These are phyloP conservation scores for Phaseolus lunatus DNA, from an alignment of 306 rosid species.

Conservation along the genomic window DNA sequence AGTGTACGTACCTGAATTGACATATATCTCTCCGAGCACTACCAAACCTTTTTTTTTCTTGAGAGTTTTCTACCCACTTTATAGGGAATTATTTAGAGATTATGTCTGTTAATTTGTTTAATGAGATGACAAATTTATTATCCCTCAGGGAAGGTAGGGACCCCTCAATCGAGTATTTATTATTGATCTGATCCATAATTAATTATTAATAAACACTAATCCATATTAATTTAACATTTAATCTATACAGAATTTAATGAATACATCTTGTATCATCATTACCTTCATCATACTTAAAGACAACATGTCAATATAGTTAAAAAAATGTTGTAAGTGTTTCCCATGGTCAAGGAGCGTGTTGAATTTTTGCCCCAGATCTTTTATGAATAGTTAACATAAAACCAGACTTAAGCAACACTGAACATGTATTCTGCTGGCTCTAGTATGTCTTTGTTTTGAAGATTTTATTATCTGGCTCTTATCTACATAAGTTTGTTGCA, in stretches of 20 bases:
- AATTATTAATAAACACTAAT: too few species aligned
- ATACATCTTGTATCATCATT: background rate
- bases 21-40: too few species aligned
- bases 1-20: too few species aligned
- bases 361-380: background rate
- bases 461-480: background rate
- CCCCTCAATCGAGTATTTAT: too few species aligned
- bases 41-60: too few species aligned
- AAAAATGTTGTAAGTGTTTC: background rate
- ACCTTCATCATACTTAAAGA: background rate
- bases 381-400: conserved; percentile 19
- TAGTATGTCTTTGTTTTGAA: conserved; percentile 10
- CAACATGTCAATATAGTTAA: background rate
- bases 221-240: background rate
- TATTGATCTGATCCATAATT: too few species aligned
- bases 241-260: conserved; percentile 10
- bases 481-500: conserved; percentile 1
- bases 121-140: too few species aligned
- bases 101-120: too few species aligned
- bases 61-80: too few species aligned
- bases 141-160: too few species aligned
- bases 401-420: background rate
- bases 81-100: too few species aligned
- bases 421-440: conserved; percentile 7
- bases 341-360: conserved; percentile 2